These are phyloP conservation scores for Pseudopyricularia cyperi DNA, from an alignment of 2,329 filamentous ascomycete species.

Conservation along the genomic window DNA sequence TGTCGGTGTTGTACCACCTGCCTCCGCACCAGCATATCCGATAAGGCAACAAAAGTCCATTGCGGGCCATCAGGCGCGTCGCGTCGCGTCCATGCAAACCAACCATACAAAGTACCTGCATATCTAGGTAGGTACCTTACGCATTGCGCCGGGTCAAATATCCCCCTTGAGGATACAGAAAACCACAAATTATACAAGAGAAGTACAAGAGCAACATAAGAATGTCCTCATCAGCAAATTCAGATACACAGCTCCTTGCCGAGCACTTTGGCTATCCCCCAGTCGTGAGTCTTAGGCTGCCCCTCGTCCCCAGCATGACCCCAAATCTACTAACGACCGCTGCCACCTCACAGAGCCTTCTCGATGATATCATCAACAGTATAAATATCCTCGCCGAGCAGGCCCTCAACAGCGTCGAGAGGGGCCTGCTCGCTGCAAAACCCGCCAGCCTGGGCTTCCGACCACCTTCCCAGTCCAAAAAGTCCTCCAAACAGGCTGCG, in stretches of 20 bases:
- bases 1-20: too few relatives aligned
- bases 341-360: slow-evolving; percentile 52
- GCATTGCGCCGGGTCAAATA: background rate
- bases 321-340: background rate
- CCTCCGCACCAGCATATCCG: too few relatives aligned
- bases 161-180: background rate
- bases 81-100: too few relatives aligned
- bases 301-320: background rate
- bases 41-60: background rate
- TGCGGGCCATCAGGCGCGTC: too few relatives aligned
- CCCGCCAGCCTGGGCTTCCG: slow-evolving; percentile 74
- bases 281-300: slow-evolving; percentile 45
- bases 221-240: slow-evolving; percentile 16
- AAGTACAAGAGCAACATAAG: background rate
- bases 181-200: background rate
- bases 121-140: background rate
- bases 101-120: background rate
- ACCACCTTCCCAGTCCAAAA: slow-evolving; percentile 16
- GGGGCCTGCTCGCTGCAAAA: slow-evolving; percentile 60
- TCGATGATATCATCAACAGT: slow-evolving; percentile 97
- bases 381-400: slow-evolving; percentile 89
- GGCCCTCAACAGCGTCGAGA: slow-evolving; percentile 78
- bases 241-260: slow-evolving; percentile 62
- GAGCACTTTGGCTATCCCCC: slow-evolving; percentile 95
- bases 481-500: slow-evolving; percentile 2